These are phyloP conservation scores for Sordariomycetes sp. DNA, from an alignment of 2,329 filamentous ascomycete genomes.

Conservation along the genomic window DNA sequence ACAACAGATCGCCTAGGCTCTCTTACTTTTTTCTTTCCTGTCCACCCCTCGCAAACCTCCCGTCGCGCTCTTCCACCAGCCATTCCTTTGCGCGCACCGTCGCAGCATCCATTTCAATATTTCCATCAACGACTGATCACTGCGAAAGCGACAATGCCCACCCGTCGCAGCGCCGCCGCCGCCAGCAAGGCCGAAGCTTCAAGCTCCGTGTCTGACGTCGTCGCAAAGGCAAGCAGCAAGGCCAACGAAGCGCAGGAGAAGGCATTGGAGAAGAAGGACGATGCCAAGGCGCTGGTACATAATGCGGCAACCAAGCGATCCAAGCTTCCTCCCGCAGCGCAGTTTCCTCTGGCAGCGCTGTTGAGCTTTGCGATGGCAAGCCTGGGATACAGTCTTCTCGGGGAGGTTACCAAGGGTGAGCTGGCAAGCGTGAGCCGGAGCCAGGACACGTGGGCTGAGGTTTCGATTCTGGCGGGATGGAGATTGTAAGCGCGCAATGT, in stretches of 20 bases:
- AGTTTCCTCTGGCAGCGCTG: constrained; percentile 43
- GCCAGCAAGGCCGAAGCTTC: too few species aligned
- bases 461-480: constrained; percentile 44
- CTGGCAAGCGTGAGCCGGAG: constrained; percentile 58
- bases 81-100: too few species aligned
- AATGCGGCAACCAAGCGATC: background rate
- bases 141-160: too few species aligned
- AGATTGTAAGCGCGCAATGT: constrained; percentile 37
- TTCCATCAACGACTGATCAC: too few species aligned
- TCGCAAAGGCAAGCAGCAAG: background rate
- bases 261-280: background rate
- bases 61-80: too few species aligned
- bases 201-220: too few species aligned
- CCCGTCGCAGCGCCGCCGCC: too few species aligned
- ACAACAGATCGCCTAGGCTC: too few species aligned
- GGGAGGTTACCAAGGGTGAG: constrained; percentile 53
- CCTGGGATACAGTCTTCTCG: constrained; percentile 52
- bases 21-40: too few species aligned
- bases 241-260: background rate
- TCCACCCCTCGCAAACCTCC: too few species aligned
- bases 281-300: too few species aligned
- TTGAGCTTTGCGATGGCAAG: constrained; percentile 55
- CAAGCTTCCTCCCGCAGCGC: constrained; percentile 32
- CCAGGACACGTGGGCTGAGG: constrained; percentile 52
- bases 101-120: too few species aligned